phyloP scores from a whole-genome alignment of 192 early-diverging fungal genomes.

The Backusella westeae region DNA sequence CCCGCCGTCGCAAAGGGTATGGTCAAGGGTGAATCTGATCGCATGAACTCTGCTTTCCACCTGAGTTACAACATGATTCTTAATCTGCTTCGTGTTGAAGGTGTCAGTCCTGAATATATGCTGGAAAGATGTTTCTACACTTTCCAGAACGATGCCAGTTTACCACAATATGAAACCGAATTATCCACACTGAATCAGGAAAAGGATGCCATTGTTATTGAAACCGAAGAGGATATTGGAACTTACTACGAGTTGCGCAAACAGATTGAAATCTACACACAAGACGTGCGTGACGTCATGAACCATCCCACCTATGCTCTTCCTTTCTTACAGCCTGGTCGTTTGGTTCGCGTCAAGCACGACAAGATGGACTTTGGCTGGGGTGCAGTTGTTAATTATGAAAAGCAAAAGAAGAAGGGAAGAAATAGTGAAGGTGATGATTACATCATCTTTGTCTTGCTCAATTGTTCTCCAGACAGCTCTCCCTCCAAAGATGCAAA shows the following conservation, averaged over 20 bases:
- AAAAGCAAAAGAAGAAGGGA: conserved; percentile 46
- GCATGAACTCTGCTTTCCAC: conserved; percentile 94
- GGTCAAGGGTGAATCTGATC: conserved; percentile 83
- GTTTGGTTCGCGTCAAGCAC: conserved; percentile 64
- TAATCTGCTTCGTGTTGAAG: conserved; percentile 93
- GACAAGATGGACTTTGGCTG: conserved; percentile 85
- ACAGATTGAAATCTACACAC: conserved; percentile 61
- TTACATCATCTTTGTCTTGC: conserved; percentile 83
- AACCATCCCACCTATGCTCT: conserved; percentile 81
- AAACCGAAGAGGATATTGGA: conserved; percentile 66
- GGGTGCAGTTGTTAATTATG: conserved; percentile 81
- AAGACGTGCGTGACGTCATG: conserved; percentile 73
- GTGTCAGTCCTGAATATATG: conserved; percentile 90
- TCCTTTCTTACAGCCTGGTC: conserved; percentile 84
- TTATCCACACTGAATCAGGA: conserved; percentile 53
- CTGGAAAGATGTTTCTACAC: conserved; percentile 89
- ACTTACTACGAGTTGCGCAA: conserved; percentile 75
- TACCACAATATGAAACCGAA: conserved; percentile 75
- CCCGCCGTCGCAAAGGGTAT: conserved; percentile 88
- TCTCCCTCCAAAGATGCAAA: conserved; percentile 45
- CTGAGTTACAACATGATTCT: conserved; percentile 96
- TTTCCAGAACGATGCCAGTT: conserved; percentile 82
- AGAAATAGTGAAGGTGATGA: conserved; percentile 36
- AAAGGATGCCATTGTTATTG: conserved; percentile 53
- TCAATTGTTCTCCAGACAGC: conserved; percentile 74